These are phyloP conservation scores for Candida qinlingensis DNA, from an alignment of 805 yeast species.

Conservation along the genomic window DNA sequence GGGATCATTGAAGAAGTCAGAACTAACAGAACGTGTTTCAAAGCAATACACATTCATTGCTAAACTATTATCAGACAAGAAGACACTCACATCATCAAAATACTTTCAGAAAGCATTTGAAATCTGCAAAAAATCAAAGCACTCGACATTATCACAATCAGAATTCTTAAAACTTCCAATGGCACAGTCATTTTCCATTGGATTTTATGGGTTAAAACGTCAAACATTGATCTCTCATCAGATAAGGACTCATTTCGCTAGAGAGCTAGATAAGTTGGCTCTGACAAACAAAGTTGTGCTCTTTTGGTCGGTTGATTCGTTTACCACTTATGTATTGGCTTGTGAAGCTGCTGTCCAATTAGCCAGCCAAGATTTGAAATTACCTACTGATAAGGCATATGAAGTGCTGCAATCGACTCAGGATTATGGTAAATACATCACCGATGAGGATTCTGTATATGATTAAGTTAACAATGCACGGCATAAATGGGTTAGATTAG, in stretches of 20 bases:
- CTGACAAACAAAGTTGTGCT: slow-evolving; percentile 39
- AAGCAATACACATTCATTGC: slow-evolving; percentile 32
- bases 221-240: slow-evolving; percentile 44
- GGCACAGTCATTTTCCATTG: slow-evolving; percentile 40
- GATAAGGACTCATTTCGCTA: slow-evolving; percentile 31
- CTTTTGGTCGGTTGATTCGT: slow-evolving; percentile 59
- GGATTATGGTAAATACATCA: slow-evolving; percentile 39
- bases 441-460: slow-evolving; percentile 15
- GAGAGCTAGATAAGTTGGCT: slow-evolving; percentile 25
- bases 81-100: slow-evolving; percentile 30
- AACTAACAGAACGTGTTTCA: slow-evolving; percentile 26
- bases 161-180: slow-evolving; percentile 41
- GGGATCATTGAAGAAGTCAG: slow-evolving; percentile 14
- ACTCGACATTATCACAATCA: slow-evolving; percentile 37
- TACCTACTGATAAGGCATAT: slow-evolving; percentile 40
- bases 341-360: slow-evolving; percentile 54
- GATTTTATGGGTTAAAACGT: slow-evolving; percentile 57
- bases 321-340: slow-evolving; percentile 53
- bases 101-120: slow-evolving; percentile 47
- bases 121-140: slow-evolving; percentile 33
- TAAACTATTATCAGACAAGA: slow-evolving; percentile 37
- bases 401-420: slow-evolving; percentile 40
- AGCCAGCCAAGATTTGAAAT: slow-evolving; percentile 40
- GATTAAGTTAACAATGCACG: not conserved
- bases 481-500: too few relatives aligned